Base-by-base conservation (phyloP, 2,329 filamentous ascomycete genomes). In the Aspergillus chevalieri region DNA sequence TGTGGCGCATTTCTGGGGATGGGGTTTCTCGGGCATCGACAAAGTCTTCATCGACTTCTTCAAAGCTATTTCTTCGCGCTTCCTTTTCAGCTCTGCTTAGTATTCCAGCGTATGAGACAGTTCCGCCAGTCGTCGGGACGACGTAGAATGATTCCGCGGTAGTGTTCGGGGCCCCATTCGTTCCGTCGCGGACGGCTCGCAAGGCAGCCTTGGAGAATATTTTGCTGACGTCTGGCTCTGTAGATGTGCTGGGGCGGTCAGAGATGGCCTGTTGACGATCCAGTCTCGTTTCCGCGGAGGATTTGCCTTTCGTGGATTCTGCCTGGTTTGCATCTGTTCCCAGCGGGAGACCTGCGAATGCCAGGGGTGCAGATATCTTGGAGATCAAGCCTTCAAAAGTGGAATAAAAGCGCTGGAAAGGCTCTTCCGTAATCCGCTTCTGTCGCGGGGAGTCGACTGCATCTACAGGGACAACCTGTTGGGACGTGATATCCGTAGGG, bases 71-170 rank as follows among this genome's bases (percentile, higher is more conserved):
- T 21, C 65, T 60, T 22, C 68, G 68, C 6, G 67, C 64, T 47
- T 72, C 67, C 47, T 72, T 76, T 53, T 74, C 70, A 6, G 72
- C 71, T 22, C 75, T 69, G 28, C 70, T 85, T 17, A 95, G 75
- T 47, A 98, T 96, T 54, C 87, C 90, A 42, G 93, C 91, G 64
- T 97, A 98, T 0, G 90, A 93, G 52, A 91, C 86, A 2, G 90
- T 96, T 55, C 92, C 90, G 4, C 93, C 92, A 15, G 87, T 89
- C 0, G 88, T 87, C 3, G 92, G 93, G 1, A 98, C 93, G 1
- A 97, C 87, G 66, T 96, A 97, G 73, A 98, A 98, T 7, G 87
- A 93, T 56, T 82, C 79, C 6, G 75, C 74, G 3, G 70, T 54
- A 60, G 87, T 87, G 51, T 78, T 81, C 10, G 74, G 70, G n/a